Evolutionary conservation across 1,139 yeast genomes (phyloP).

Genomic region (Yamadazyma buinensis): DNA sequence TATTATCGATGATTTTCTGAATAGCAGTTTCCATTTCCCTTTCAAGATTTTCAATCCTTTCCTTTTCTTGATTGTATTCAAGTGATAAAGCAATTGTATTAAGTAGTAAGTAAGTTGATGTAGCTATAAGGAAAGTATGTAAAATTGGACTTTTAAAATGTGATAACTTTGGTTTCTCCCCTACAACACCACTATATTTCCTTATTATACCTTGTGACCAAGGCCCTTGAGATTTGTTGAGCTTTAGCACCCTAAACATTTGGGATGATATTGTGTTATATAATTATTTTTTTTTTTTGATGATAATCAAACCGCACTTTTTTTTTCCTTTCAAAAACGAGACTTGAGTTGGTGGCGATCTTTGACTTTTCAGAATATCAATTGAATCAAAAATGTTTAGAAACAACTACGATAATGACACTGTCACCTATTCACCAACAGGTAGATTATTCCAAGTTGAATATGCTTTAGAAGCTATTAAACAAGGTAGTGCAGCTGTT

Average conservation of each 20-base stretch:
- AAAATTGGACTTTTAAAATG: constrained; percentile 38
- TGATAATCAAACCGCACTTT: constrained; percentile 1
- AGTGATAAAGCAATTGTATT: constrained; percentile 32
- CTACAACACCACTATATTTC: no score
- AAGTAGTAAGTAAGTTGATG: constrained; percentile 35
- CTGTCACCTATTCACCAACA: constrained; percentile 96
- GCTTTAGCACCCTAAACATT: background rate
- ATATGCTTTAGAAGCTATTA: constrained; percentile 95
- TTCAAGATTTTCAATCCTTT: constrained; percentile 21
- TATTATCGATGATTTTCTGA: constrained; percentile 29
- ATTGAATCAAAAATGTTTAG: constrained; percentile 56
- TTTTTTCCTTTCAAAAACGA: no score
- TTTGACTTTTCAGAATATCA: background rate
- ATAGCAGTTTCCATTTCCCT: constrained; percentile 26
- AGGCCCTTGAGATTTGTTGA: background rate
- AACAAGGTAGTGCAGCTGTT: constrained; percentile 97
- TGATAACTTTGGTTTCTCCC: constrained; percentile 29
- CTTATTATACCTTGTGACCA: no score
- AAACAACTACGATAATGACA: constrained; percentile 96
- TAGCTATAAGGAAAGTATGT: constrained; percentile 40
- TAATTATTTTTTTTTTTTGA: background rate
- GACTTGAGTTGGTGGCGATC: constrained; percentile 7
- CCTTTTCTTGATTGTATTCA: constrained; percentile 30
- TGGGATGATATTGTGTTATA: no score
- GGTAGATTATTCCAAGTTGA: constrained; percentile 95